phyloP scores from a whole-genome alignment of 2,329 filamentous ascomycete genomes.

The Fusarium burgessii region DNA sequence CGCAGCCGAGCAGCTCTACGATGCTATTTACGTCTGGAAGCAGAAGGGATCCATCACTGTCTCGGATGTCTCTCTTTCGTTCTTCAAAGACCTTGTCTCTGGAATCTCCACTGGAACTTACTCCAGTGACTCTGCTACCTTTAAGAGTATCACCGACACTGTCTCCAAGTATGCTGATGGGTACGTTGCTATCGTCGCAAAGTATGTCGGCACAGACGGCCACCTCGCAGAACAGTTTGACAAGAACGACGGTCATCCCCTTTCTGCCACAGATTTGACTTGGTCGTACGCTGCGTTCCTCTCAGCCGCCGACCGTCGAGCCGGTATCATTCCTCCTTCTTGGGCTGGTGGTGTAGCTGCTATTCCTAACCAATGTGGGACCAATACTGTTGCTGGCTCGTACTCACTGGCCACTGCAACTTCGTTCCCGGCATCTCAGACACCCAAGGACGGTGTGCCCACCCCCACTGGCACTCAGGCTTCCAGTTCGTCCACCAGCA shows the following conservation, averaged over 20 bases:
- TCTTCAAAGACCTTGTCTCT: constrained; percentile 76
- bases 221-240: constrained; percentile 76
- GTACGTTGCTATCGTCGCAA: constrained; percentile 71
- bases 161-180: constrained; percentile 69
- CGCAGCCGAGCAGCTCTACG: constrained; percentile 83
- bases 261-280: constrained; percentile 75
- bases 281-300: constrained; percentile 81
- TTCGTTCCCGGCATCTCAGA: constrained; percentile 63
- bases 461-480: constrained; percentile 48
- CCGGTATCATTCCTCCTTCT: constrained; percentile 65
- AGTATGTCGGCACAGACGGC: constrained; percentile 73
- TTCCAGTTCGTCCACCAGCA: constrained; percentile 48
- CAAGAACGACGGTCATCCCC: constrained; percentile 62
- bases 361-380: constrained; percentile 62
- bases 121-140: constrained; percentile 59
- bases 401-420: constrained; percentile 64
- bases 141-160: constrained; percentile 67
- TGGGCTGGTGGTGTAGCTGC: constrained; percentile 64
- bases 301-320: constrained; percentile 69
- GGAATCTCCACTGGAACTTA: constrained; percentile 73
- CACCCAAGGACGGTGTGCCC: constrained; percentile 53
- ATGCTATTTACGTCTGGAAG: constrained; percentile 79
- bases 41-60: constrained; percentile 72
- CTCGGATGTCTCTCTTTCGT: constrained; percentile 72
- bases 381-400: constrained; percentile 60